Base-by-base conservation (phyloP, 441 rosid genomes). In the Gossypium lobatum region DNA sequence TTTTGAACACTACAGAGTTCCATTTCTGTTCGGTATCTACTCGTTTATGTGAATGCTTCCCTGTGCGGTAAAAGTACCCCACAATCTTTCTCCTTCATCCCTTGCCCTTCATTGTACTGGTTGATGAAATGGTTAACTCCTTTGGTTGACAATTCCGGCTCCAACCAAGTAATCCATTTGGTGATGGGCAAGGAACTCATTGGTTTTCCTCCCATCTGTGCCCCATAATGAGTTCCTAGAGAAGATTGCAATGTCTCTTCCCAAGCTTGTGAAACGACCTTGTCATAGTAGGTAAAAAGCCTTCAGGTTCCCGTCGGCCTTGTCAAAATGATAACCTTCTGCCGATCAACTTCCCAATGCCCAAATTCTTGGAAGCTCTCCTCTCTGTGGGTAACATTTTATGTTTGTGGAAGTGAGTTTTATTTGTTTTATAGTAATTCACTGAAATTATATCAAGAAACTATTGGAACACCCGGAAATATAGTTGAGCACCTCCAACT, bases 271-370 rank as follows among this genome's bases (percentile, higher is more conserved):
- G 37, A 25, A 26, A 28, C 66, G 31, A 79, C 86, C 58, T 21
- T 6, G 20, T 84, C 75, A 5, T 79, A 70, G 31, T 80, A 92
- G 34, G 87, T 87, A 78, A 78, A 81, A 62, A 26, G 88, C 60
- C 66, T 68, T 76, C 0, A 92, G 64, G 75, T 88, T 85, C 17
- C 92, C 88, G 14, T 89, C 88, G 0, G 39, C 39, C 39, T 34
- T 34, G 39, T 34, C 9, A 83, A 87, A 86, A 14, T 95, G 99
- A 98, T 96, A 93, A 74, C 98, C 99, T 0, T 90, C 91, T 34
- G 95, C 98, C 0, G 91, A 91, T 80, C 85, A 89, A 26, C 86
- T 95, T 73, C 93, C 96, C 11, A 86, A 88, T 77, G 92, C 93
- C 0, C 65, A 88, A 28, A 82, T 87, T 72, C 78, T 90, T 0